Percentiles rank a stretch among this genome's conserved stretches.
These are phyloP conservation scores for Galerina sulciceps DNA, from an alignment of 768 basidiomycete genomes.

Conservation along the genomic window DNA sequence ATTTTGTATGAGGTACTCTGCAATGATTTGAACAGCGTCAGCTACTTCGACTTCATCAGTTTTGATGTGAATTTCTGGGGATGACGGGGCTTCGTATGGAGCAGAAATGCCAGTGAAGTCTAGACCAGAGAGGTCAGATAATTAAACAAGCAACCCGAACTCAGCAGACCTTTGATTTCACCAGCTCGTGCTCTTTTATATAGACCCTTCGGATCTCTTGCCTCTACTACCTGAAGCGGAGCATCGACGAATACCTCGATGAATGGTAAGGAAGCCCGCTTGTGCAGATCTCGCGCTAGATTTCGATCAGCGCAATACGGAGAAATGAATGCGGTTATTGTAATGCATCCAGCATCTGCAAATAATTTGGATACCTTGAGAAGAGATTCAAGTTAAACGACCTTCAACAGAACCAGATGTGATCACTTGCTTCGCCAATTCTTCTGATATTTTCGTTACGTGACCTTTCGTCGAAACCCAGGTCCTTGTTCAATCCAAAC, in stretches of 20 bases:
- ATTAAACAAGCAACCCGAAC: background rate
- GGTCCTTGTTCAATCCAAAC: slow-evolving; percentile 95
- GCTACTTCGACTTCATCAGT: slow-evolving; percentile 82
- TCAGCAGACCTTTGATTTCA: slow-evolving; percentile 83
- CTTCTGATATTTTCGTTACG: slow-evolving; percentile 95
- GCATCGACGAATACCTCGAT: slow-evolving; percentile 96
- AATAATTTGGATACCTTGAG: slow-evolving; percentile 93
- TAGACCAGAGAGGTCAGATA: slow-evolving; percentile 32
- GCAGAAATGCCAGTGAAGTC: slow-evolving; percentile 99
- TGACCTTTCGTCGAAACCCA: slow-evolving; percentile 91
- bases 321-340: slow-evolving; percentile 97
- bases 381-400: background rate
- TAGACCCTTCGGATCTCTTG: slow-evolving; percentile 94
- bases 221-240: slow-evolving; percentile 84
- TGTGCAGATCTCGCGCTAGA: slow-evolving; percentile 82
- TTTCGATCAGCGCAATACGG: slow-evolving; percentile 91
- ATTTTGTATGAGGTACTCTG: slow-evolving; percentile 75
- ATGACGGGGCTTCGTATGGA: slow-evolving; percentile 88
- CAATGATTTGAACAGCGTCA: slow-evolving; percentile 78
- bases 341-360: slow-evolving; percentile 82
- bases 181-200: slow-evolving; percentile 97
- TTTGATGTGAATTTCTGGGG: slow-evolving; percentile 90
- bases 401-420: background rate
- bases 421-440: slow-evolving; percentile 81
- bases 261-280: slow-evolving; percentile 74